phyloP scores from a whole-genome alignment of 2,329 filamentous ascomycete genomes.

The Pseudocercospora ulei region DNA sequence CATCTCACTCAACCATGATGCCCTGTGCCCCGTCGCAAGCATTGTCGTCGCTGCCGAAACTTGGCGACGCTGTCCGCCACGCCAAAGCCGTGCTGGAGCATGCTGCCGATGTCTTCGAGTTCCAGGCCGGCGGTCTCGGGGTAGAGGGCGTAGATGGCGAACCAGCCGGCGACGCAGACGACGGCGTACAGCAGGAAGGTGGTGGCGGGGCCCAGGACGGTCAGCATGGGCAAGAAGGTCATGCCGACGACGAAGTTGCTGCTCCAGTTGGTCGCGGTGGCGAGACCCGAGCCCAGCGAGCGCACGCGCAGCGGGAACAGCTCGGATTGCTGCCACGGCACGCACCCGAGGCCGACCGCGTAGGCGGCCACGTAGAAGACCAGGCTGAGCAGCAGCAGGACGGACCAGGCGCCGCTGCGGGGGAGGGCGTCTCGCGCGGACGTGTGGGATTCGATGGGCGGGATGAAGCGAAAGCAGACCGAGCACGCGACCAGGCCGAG shows the following conservation, averaged over 20 bases:
- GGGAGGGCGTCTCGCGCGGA: neutral
- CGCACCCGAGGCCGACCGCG: conserved; percentile 77
- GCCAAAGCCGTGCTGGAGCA: conserved; percentile 66
- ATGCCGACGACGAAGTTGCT: conserved; percentile 78
- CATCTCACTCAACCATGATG: no score
- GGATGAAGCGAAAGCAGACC: conserved; percentile 58
- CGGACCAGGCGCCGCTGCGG: conserved; percentile 28
- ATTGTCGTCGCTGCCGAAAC: conserved; percentile 7
- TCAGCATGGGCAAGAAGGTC: conserved; percentile 82
- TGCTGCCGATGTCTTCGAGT: conserved; percentile 65
- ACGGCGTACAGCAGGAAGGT: conserved; percentile 73
- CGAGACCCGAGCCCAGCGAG: conserved; percentile 59
- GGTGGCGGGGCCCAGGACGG: conserved; percentile 58
- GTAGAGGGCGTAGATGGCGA: conserved; percentile 57
- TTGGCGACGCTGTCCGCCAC: conserved; percentile 27
- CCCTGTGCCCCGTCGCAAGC: no score
- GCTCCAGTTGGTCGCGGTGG: conserved; percentile 77
- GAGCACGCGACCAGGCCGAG: conserved; percentile 61
- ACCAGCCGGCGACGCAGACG: conserved; percentile 60
- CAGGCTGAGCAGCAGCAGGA: conserved; percentile 61
- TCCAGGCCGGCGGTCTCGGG: conserved; percentile 76
- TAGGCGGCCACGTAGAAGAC: conserved; percentile 78
- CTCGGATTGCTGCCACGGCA: conserved; percentile 94
- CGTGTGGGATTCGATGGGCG: conserved; percentile 18
- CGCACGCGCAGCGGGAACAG: conserved; percentile 66